Conservation (phyloP, 805 yeast genomes). For the Candida maris region DNA sequence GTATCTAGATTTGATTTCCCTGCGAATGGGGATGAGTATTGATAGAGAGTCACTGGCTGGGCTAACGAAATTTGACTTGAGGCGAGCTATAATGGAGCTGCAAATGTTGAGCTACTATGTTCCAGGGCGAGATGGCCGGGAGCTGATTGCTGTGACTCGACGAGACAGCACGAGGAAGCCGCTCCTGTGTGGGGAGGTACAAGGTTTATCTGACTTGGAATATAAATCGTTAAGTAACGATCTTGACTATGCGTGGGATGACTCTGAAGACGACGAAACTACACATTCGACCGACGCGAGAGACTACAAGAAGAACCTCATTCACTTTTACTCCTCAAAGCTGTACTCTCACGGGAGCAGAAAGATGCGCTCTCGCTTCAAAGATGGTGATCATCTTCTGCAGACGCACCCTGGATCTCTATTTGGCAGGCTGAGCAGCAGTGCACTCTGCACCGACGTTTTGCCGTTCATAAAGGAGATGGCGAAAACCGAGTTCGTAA, state of each 20-base stretch:
- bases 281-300: neutral
- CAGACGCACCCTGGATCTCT: constrained; percentile 18
- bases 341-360: constrained; percentile 25
- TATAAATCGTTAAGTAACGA: neutral
- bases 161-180: neutral
- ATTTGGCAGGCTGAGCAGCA: constrained; percentile 18
- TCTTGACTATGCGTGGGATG: neutral
- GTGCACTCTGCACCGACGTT: constrained; percentile 19
- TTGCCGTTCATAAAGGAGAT: constrained; percentile 27
- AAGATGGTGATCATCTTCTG: constrained; percentile 21
- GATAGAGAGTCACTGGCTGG: constrained; percentile 17
- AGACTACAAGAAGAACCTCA: neutral
- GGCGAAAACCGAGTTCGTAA: constrained; percentile 25
- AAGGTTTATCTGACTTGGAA: neutral
- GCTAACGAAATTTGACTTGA: constrained; percentile 19
- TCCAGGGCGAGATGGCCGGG: constrained; percentile 13
- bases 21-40: constrained; percentile 24
- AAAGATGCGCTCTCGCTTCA: constrained; percentile 13
- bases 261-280: neutral
- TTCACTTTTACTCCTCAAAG: constrained; percentile 29
- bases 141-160: constrained; percentile 7
- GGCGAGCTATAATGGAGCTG: constrained; percentile 28
- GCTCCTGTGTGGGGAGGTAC: neutral
- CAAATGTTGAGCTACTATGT: constrained; percentile 26
- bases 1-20: constrained; percentile 28